Evolutionary conservation across 768 basidiomycete genomes (phyloP).

Genomic region (Cantharellus anzutake): DNA sequence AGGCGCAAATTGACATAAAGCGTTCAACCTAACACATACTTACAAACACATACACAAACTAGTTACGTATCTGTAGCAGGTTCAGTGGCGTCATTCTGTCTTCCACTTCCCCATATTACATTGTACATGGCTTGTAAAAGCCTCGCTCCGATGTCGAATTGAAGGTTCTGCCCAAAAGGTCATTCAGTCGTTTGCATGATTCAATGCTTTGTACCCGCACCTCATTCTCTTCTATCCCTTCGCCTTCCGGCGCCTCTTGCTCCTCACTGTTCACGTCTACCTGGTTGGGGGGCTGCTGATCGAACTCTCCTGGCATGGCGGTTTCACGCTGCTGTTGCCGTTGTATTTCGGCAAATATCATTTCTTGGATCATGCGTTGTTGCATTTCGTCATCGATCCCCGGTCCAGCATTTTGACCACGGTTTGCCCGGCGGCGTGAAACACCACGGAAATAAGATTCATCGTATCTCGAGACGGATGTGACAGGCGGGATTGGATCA

Average conservation of each 20-base stretch:
- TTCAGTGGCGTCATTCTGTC: not conserved
- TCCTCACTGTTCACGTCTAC: not conserved
- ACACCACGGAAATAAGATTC: conserved; percentile 40
- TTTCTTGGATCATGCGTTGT: not conserved
- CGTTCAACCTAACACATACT: too few species aligned
- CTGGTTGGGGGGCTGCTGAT: not conserved
- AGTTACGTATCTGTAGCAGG: not conserved
- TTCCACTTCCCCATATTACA: not conserved
- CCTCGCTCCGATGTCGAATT: not conserved
- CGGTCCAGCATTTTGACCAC: not conserved
- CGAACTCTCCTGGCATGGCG: not conserved
- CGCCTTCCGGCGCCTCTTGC: not conserved
- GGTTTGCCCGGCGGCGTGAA: not conserved
- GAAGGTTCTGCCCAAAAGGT: not conserved
- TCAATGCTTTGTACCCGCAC: not conserved
- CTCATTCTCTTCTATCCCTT: not conserved
- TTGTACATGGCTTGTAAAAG: not conserved
- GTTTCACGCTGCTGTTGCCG: not conserved
- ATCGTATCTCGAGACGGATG: conserved; percentile 42
- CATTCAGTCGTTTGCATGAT: too few species aligned
- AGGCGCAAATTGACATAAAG: too few species aligned
- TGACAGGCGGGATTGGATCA: conserved; percentile 70
- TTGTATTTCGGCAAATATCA: not conserved
- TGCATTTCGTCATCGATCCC: not conserved
- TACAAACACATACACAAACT: not conserved